Conservation (phyloP, 306 rosid species). For the Inga laurina region DNA sequence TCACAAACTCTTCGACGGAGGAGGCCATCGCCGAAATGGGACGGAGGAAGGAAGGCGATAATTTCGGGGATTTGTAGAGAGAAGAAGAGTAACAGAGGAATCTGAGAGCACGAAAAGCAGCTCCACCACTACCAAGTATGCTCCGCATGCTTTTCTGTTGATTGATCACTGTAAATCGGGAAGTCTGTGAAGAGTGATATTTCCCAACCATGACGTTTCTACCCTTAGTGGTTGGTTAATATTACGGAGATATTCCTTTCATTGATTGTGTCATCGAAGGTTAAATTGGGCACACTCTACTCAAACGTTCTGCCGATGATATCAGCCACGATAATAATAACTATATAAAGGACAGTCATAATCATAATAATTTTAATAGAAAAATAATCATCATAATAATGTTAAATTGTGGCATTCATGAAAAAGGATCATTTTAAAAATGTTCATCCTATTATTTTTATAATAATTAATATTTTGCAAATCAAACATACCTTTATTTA, state of each 20-base stretch:
- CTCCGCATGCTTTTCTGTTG: slow-evolving; percentile 43
- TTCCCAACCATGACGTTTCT: neutral
- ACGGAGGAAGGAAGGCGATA: slow-evolving; percentile 40
- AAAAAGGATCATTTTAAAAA: no score
- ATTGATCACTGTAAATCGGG: neutral
- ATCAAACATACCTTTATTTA: no score
- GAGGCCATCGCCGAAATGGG: slow-evolving; percentile 70
- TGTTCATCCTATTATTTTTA: no score
- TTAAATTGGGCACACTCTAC: neutral
- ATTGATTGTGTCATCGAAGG: neutral
- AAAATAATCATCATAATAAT: no score
- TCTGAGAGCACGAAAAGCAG: slow-evolving; percentile 26
- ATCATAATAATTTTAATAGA: neutral
- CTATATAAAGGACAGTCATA: neutral
- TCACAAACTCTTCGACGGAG: slow-evolving; percentile 68
- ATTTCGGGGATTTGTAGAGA: slow-evolving; percentile 29
- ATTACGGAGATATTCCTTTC: neutral
- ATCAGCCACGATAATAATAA: neutral
- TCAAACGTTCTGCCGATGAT: neutral
- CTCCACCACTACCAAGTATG: slow-evolving; percentile 39
- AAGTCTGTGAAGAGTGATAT: neutral
- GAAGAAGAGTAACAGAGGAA: slow-evolving; percentile 32
- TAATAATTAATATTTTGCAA: no score
- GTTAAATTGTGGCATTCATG: no score
- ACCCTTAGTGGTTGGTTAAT: neutral